Base-by-base conservation (phyloP, 148 eudicot species). In the Cornus florida region DNA sequence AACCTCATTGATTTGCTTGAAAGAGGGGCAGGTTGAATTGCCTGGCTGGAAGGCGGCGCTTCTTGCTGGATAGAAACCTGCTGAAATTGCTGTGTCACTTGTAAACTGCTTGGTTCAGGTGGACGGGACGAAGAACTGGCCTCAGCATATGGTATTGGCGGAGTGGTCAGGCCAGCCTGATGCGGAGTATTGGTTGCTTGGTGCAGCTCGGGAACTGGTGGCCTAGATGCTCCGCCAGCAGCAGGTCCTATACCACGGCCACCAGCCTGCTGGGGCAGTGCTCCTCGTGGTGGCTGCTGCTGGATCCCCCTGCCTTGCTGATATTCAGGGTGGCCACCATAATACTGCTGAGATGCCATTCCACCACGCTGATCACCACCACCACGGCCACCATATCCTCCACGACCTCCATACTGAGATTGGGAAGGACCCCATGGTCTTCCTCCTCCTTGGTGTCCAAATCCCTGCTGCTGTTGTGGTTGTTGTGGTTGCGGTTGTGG, bases 151-250 rank as follows among this genome's bases (percentile, higher is more conserved):
- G 90, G 69, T 76, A 78, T 69, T 62, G 85, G 89, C 84, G 84
- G 93, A 88, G 87, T 41, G 24, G 86, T 77, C 72, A 77, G 87
- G 85, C 89, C 91, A 77, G 92, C 86, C 79, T 87, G 92, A 86
- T 88, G 83, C 20, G 92, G 85, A 86, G 96, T 88, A 82, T 78
- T 92, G 81, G 89, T 80, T 74, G 97, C 98, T 95, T 95, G 98
- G 92, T 95, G 92, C 98, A 89, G 97, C 90, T 95, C 99, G 93
- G 99, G 91, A 86, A 79, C 87, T 81, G 91, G 81, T 65, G 92
- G 87, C 83, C 92, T 84, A 76, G 86, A 75, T 43, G 86, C 90
- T 76, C 89, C 91, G 82, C 93, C 89, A 82, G 82, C 81, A 72
- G 86, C 69, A 73, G 89, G 90, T 67, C 86, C 90, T 71, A 84